Conservation (phyloP, 139 green algal genomes). For the Dunaliella sp. region DNA sequence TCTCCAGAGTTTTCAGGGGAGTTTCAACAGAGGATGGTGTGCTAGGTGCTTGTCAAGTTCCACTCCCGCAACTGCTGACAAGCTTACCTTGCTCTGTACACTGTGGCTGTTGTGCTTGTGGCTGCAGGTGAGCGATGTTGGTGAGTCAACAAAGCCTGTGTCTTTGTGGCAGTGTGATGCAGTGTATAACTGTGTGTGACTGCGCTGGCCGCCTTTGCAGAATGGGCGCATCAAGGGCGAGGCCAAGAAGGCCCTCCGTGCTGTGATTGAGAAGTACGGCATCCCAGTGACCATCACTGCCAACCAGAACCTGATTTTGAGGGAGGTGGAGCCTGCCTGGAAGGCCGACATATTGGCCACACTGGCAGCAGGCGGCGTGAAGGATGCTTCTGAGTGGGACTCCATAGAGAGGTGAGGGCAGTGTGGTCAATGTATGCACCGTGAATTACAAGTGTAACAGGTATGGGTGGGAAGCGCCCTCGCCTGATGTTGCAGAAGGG, state of each 20-base stretch:
- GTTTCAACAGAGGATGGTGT: no score
- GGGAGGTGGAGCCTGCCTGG: constrained; percentile 82
- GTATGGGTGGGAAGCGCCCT: no score
- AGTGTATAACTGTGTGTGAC: constrained; percentile 19
- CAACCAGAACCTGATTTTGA: constrained; percentile 90
- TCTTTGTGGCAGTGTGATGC: background rate
- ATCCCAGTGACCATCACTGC: constrained; percentile 68
- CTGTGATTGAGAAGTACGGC: constrained; percentile 72
- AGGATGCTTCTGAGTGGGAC: constrained; percentile 74
- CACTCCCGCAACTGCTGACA: no score
- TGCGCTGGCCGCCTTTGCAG: constrained; percentile 42
- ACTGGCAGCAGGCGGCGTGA: constrained; percentile 54
- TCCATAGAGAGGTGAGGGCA: constrained; percentile 59
- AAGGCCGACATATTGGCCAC: constrained; percentile 79
- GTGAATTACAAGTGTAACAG: no score
- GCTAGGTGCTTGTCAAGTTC: no score
- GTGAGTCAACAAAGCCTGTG: no score
- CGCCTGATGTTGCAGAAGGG: no score
- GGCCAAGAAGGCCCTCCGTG: constrained; percentile 79
- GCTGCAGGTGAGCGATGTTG: no score
- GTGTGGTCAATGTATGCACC: no score
- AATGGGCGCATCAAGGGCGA: constrained; percentile 82
- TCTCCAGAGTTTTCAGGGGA: no score
- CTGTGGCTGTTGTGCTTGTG: no score
- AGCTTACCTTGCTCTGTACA: no score